Evolutionary conservation across 768 basidiomycete species (phyloP).

Genomic region (Suillus paluster): DNA sequence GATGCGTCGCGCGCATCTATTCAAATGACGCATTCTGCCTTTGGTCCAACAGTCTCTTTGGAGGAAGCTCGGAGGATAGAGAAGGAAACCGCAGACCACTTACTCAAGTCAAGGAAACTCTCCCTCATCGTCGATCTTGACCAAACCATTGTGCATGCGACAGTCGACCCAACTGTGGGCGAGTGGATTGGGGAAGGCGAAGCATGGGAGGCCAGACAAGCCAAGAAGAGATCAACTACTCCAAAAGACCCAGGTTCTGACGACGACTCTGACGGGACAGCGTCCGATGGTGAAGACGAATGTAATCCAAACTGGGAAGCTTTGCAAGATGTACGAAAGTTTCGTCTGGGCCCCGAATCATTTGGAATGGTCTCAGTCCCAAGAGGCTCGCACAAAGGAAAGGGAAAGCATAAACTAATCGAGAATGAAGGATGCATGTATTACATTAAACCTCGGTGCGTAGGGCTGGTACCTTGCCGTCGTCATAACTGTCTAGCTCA

Average conservation of each 20-base stretch:
- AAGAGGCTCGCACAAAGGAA: constrained; percentile 44
- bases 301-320: constrained; percentile 95
- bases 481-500: constrained; percentile 12
- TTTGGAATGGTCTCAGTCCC: constrained; percentile 52
- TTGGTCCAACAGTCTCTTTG: constrained; percentile 88
- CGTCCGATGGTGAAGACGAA: constrained; percentile 50
- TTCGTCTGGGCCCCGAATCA: constrained; percentile 82
- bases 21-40: constrained; percentile 92
- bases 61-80: constrained; percentile 93
- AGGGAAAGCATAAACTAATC: constrained; percentile 65
- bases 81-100: constrained; percentile 75
- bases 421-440: constrained; percentile 90
- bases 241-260: constrained; percentile 36
- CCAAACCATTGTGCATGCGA: constrained; percentile 98
- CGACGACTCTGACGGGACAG: constrained; percentile 45
- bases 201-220: constrained; percentile 72
- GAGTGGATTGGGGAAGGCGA: constrained; percentile 94
- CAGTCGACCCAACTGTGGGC: constrained; percentile 97
- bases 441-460: constrained; percentile 96
- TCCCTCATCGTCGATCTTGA: constrained; percentile 98
- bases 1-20: constrained; percentile 87
- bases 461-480: constrained; percentile 7
- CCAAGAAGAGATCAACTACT: constrained; percentile 42
- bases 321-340: constrained; percentile 87
- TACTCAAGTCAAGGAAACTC: constrained; percentile 77